phyloP scores from a whole-genome alignment of 2,329 filamentous ascomycete genomes.

The Ploettnerulaceae sp. region DNA sequence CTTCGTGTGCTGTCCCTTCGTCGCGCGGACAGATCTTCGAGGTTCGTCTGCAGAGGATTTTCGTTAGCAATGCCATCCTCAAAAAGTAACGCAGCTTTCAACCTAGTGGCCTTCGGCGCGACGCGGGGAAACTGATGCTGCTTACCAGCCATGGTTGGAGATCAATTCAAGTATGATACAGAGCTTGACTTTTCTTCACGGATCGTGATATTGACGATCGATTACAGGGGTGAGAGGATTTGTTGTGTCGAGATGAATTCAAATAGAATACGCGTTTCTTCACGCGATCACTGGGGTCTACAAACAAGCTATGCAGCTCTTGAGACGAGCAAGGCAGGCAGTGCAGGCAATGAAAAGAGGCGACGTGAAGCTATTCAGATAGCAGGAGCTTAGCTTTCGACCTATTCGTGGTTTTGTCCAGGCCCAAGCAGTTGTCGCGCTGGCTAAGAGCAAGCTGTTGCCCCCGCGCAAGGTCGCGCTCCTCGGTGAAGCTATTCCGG shows the following conservation, averaged over 20 bases:
- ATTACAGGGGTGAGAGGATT: constrained; percentile 26
- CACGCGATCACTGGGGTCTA: constrained; percentile 34
- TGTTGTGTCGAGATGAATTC: constrained; percentile 25
- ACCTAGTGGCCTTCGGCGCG: background rate
- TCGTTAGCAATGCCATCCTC: constrained; percentile 22
- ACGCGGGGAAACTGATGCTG: constrained; percentile 28
- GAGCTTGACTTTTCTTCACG: constrained; percentile 20
- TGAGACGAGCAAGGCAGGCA: constrained; percentile 13
- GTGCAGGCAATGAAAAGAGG: constrained; percentile 18
- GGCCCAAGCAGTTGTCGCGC: constrained; percentile 19
- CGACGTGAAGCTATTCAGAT: constrained; percentile 24
- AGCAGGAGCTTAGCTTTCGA: constrained; percentile 11
- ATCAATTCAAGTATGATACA: constrained; percentile 17
- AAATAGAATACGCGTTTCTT: constrained; percentile 30
- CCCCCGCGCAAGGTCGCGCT: constrained; percentile 11
- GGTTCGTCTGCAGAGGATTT: constrained; percentile 60
- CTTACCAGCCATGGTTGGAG: constrained; percentile 55
- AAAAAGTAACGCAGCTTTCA: background rate
- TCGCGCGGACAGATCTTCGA: constrained; percentile 89
- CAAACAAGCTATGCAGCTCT: constrained; percentile 32
- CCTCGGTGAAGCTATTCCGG: background rate
- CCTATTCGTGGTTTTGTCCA: too few relatives aligned
- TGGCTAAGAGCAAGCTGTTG: too few relatives aligned
- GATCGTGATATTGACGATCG: constrained; percentile 20
- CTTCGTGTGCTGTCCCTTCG: constrained; percentile 89